A percentile compares a stretch with the other conserved stretches of the same genome.
Evolutionary conservation across 345 rosid species (phyloP).

Genomic region (Rubroshorea leprosula): DNA sequence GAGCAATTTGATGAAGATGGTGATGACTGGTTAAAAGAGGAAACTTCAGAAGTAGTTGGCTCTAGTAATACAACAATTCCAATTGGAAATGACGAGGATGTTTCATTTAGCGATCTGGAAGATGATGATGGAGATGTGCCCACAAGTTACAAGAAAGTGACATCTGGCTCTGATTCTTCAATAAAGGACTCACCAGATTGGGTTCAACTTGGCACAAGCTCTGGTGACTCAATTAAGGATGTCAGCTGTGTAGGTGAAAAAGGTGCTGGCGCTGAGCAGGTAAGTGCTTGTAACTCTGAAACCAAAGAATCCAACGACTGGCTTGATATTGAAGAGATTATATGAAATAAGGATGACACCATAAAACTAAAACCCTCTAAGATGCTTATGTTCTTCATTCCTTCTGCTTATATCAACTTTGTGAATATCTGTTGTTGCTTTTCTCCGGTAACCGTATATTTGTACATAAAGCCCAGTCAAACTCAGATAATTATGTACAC

Average conservation of each 20-base stretch:
- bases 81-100: slow-evolving; percentile 76
- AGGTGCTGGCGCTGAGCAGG: slow-evolving; percentile 31
- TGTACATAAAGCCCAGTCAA: slow-evolving; percentile 38
- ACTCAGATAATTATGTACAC: slow-evolving; percentile 7
- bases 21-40: slow-evolving; percentile 93
- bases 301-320: slow-evolving; percentile 60
- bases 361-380: neutral
- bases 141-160: slow-evolving; percentile 38
- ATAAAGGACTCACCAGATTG: slow-evolving; percentile 55
- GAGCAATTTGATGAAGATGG: slow-evolving; percentile 67
- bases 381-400: slow-evolving; percentile 15
- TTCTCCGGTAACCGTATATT: slow-evolving; percentile 26
- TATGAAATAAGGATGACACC: slow-evolving; percentile 27
- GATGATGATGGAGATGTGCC: slow-evolving; percentile 67
- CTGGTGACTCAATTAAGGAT: slow-evolving; percentile 40
- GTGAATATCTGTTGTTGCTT: slow-evolving; percentile 29
- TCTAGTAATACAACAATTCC: slow-evolving; percentile 35
- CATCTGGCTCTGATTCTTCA: slow-evolving; percentile 48
- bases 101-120: slow-evolving; percentile 97
- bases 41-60: slow-evolving; percentile 41
- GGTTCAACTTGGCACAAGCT: slow-evolving; percentile 52
- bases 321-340: slow-evolving; percentile 64
- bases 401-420: slow-evolving; percentile 11
- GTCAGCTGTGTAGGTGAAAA: slow-evolving; percentile 25
- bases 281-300: slow-evolving; percentile 35